A percentile compares a stretch with the other conserved stretches of the same genome.
phyloP scores from a whole-genome alignment of 2,329 filamentous ascomycete genomes.

The Chaetomium sp. region DNA sequence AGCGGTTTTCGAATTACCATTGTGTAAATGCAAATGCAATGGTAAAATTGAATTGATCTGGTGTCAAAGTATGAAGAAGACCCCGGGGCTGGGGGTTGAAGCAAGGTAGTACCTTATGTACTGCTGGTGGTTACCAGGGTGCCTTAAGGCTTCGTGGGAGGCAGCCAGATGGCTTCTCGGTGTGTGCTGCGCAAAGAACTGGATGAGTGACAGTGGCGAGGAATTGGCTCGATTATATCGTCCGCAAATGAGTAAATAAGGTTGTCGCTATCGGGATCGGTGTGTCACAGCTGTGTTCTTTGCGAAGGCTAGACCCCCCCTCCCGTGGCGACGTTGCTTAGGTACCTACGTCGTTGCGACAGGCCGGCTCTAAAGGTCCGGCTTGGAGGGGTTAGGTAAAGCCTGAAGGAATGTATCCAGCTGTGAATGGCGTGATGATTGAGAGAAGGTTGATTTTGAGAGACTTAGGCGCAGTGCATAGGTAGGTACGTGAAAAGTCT shows the following conservation, averaged over 20 bases:
- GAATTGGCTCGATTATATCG: neutral
- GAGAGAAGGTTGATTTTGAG: neutral
- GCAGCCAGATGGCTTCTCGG: neutral
- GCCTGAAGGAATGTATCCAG: neutral
- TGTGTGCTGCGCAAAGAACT: neutral
- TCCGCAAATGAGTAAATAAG: neutral
- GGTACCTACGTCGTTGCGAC: too few species aligned
- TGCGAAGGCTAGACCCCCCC: neutral
- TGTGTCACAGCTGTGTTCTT: neutral
- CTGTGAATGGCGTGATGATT: neutral
- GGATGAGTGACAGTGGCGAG: neutral
- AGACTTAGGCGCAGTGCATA: neutral
- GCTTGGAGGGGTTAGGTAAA: neutral
- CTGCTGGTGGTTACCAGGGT: neutral
- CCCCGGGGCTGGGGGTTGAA: too few species aligned
- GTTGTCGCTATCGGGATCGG: neutral
- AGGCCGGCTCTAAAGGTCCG: neutral
- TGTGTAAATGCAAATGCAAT: neutral
- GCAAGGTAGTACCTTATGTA: too few species aligned
- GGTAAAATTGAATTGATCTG: neutral
- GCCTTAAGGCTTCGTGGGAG: too few species aligned
- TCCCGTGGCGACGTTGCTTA: neutral
- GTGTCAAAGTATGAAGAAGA: neutral
- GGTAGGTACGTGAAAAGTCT: neutral
- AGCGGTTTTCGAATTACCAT: constrained; percentile 50